Evolutionary conservation across 768 basidiomycete species (phyloP), one percentile per base, ranked within the genome.

Genomic region (Naganishia onofrii): DNA sequence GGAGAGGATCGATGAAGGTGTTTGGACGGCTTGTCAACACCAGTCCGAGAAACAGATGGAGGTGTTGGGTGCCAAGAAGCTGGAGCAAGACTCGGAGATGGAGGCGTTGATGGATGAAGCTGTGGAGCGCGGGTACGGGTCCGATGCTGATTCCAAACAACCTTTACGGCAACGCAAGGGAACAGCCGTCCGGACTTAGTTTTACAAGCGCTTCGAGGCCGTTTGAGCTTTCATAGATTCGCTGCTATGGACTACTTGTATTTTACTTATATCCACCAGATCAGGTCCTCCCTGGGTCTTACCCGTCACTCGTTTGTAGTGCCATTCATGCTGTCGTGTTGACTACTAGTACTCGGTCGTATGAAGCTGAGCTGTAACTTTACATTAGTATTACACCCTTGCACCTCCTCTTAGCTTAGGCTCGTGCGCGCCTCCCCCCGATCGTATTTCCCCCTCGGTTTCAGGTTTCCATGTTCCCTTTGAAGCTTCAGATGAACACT

Each of bases 21-120:
- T 77, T 70, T 87, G 72, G 82, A 68, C 76, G 44, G 21, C 21
- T 10, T 60, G 71, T 53, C 46, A 46, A 67, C 51, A 58, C 13
- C 7, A 42, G 32, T 29, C 8, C 31, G 56, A 32, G 32, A 3
- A 15, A 6, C 13, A 34, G 57, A 36, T 36, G 42, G 63, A 12
- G 34, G 12, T 54, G 4, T 8, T 53, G 34, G 42, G 48, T 23
- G 51, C 34, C n/a, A 68, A 56, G 56, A 66, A 67, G 7, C 42
- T 38, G 48, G 72, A 70, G 44, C 51, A 69, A 65, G 68, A 51
- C 10, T 34, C 28, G 69, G 48, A 52, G 17, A 73, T 73, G 71
- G 71, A 73, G 36, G 77, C 28, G 69, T 55, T 58, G 17, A 73
- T 73, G 71, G 71, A 73, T 53, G 77, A 78, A 31, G 72, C 71